Conservation (phyloP, 208 protist species). For the Acanthamoeba castellanii region DNA sequence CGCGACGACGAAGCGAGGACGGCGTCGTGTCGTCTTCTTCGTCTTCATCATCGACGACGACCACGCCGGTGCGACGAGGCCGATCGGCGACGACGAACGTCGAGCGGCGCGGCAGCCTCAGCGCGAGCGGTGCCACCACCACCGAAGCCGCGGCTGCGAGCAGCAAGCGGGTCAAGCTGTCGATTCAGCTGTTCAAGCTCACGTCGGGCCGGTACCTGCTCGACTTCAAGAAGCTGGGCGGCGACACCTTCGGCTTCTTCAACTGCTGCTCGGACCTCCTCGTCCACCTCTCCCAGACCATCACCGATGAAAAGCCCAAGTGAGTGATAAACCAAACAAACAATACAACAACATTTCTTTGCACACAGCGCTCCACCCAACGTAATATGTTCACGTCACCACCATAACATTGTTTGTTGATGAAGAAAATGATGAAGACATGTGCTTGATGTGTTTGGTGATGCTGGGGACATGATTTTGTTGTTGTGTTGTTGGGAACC, state of each 20-base stretch:
- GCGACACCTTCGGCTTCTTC: conserved; percentile 69
- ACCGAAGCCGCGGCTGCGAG: not conserved
- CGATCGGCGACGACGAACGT: not conserved
- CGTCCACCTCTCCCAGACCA: conserved; percentile 22
- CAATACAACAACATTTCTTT: too few species aligned
- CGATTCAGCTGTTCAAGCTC: conserved; percentile 62
- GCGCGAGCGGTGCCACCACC: not conserved
- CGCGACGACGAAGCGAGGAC: not conserved
- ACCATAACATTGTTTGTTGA: too few species aligned
- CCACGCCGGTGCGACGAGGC: not conserved
- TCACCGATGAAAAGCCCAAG: not conserved
- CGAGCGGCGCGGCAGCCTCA: not conserved
- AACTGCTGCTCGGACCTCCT: conserved; percentile 57
- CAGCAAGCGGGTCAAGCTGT: conserved; percentile 36
- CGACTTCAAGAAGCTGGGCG: conserved; percentile 68
- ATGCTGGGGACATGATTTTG: too few species aligned
- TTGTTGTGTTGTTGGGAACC: too few species aligned
- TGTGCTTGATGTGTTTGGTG: too few species aligned
- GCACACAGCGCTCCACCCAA: too few species aligned
- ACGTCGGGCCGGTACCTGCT: conserved; percentile 54
- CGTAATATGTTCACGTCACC: too few species aligned
- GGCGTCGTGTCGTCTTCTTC: not conserved
- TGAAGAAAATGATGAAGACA: too few species aligned
- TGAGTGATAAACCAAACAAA: too few species aligned
- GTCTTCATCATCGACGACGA: not conserved